phyloP scores from a whole-genome alignment of 768 basidiomycete genomes.

The Pleurotus salmoneostramineus region DNA sequence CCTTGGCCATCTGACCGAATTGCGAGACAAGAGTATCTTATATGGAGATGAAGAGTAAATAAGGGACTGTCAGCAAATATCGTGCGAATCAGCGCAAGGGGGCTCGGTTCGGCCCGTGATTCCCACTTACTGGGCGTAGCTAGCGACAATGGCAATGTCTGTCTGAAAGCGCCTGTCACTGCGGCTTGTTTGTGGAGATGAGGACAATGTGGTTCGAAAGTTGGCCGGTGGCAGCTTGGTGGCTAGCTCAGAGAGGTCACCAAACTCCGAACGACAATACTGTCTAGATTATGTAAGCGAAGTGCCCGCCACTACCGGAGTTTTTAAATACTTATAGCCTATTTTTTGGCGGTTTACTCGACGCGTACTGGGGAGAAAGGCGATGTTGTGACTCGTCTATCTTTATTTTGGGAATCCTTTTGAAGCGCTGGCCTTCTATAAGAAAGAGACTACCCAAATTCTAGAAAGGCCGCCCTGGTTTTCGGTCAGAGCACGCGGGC shows the following conservation, averaged over 20 bases:
- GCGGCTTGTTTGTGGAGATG: too few relatives aligned
- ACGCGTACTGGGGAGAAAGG: too few relatives aligned
- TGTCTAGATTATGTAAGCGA: neutral
- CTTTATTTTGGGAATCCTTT: too few relatives aligned
- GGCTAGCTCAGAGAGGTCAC: too few relatives aligned
- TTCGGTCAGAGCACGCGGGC: neutral
- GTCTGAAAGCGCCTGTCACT: too few relatives aligned
- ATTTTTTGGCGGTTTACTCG: too few relatives aligned
- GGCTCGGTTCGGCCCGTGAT: slow-evolving; percentile 9
- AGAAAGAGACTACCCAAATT: neutral
- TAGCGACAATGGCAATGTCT: too few relatives aligned
- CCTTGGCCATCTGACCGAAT: slow-evolving; percentile 36
- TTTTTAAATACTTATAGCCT: too few relatives aligned
- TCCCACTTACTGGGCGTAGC: neutral
- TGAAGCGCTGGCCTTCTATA: neutral
- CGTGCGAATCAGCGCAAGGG: slow-evolving; percentile 6
- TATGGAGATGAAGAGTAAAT: slow-evolving; percentile 4
- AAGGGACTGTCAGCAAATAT: slow-evolving; percentile 1
- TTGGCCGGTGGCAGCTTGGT: too few relatives aligned
- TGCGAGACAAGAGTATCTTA: slow-evolving; percentile 5
- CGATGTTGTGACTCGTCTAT: too few relatives aligned
- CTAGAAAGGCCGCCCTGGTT: neutral
- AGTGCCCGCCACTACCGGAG: too few relatives aligned
- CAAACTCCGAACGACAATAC: neutral
- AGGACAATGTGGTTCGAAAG: too few relatives aligned